Conservation (phyloP, 2,329 filamentous ascomycete genomes). For the Fusarium sp. region DNA sequence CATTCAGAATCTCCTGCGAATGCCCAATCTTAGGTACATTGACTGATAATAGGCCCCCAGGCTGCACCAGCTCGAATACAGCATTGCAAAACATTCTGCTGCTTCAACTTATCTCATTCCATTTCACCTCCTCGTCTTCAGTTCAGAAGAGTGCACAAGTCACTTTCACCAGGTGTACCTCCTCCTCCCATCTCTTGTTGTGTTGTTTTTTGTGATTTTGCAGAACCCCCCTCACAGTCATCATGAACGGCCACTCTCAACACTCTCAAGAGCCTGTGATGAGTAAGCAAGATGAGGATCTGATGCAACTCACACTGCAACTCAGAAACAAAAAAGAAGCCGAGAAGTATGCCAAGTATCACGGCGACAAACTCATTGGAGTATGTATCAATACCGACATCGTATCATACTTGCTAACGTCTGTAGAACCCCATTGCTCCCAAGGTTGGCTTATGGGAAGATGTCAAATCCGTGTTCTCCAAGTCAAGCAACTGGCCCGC, state of each 20-base stretch:
- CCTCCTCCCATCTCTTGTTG: no score
- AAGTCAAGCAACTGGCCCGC: slow-evolving; percentile 1
- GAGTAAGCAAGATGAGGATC: slow-evolving; percentile 2
- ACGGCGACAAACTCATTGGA: slow-evolving; percentile 10
- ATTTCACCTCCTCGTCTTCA: background rate
- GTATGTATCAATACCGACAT: background rate
- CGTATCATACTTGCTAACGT: background rate
- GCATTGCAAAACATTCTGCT: background rate
- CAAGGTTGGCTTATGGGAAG: background rate
- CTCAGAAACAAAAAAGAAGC: slow-evolving; percentile 7
- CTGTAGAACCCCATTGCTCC: background rate
- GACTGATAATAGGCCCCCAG: background rate
- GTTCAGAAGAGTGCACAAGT: background rate
- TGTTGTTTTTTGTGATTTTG: no score
- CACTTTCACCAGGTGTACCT: background rate
- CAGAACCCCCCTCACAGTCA: background rate
- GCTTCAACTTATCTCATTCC: background rate
- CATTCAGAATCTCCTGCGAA: background rate
- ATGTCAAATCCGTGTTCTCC: background rate
- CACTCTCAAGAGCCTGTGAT: background rate
- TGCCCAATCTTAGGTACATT: background rate
- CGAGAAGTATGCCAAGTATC: slow-evolving; percentile 5
- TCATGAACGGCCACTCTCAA: background rate
- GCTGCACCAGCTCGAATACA: background rate
- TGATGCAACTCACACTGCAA: slow-evolving; percentile 2